phyloP scores from a whole-genome alignment of 2,329 filamentous ascomycete species.

The Diaporthe sp. region DNA sequence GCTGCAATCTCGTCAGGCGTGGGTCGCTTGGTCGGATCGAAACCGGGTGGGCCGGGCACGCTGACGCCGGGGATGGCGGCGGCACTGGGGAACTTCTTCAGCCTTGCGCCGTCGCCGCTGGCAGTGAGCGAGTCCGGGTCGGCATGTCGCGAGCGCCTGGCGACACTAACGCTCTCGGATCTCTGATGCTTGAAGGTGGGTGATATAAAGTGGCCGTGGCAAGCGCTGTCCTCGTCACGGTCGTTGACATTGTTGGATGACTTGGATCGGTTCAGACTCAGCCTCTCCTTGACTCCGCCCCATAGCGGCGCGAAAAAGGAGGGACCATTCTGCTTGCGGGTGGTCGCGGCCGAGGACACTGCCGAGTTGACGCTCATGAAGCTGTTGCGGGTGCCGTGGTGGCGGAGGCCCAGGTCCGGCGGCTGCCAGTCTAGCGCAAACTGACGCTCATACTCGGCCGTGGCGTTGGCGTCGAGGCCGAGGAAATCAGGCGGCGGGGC shows the following conservation, averaged over 20 bases:
- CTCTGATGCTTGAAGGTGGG: constrained; percentile 35
- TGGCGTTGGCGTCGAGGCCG: constrained; percentile 48
- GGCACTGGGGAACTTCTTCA: constrained; percentile 27
- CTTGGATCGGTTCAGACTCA: constrained; percentile 40
- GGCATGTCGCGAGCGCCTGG: neutral
- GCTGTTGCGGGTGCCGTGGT: constrained; percentile 19
- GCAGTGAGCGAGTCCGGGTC: neutral
- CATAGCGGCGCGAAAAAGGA: constrained; percentile 45
- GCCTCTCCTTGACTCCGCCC: constrained; percentile 45
- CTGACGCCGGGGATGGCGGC: constrained; percentile 2
- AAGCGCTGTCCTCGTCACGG: constrained; percentile 13
- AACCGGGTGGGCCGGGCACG: constrained; percentile 13
- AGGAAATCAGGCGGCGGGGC: constrained; percentile 77
- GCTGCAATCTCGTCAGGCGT: constrained; percentile 63
- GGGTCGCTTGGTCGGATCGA: constrained; percentile 42
- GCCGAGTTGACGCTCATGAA: constrained; percentile 24
- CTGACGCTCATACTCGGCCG: constrained; percentile 39
- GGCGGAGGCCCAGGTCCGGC: constrained; percentile 24
- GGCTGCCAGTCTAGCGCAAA: constrained; percentile 38
- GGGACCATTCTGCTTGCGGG: constrained; percentile 10
- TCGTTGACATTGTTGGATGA: constrained; percentile 40
- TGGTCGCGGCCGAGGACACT: constrained; percentile 6
- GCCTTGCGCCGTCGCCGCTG: constrained; percentile 1
- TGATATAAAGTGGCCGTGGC: constrained; percentile 21
- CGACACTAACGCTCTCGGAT: constrained; percentile 32